Evolutionary conservation across 2,329 filamentous ascomycete genomes (phyloP), one percentile per base, ranked within the genome.

Genomic region (Fusarium liriodendri): DNA sequence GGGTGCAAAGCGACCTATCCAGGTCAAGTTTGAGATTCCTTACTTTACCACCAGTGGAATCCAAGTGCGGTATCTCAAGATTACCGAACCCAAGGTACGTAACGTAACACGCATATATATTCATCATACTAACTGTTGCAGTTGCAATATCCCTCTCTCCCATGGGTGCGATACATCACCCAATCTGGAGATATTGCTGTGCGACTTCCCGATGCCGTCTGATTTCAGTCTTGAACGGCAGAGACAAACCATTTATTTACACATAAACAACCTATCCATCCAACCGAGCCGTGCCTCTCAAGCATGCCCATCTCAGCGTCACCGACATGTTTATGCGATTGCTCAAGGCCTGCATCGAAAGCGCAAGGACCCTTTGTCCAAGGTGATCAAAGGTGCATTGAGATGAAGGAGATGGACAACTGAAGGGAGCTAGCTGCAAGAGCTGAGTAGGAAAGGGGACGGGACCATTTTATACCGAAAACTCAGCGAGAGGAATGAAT

Each of bases 41-140:
- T 99, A 99, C 85, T 99, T 99, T 83, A 99, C 97, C n/a, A 99
- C 97, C 4, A 97, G 94, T 85, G 97, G 97, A 74, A 99, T 99
- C 77, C 97, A 99, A 84, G 97, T 99, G 79, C 91, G 97, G 80
- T 99, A 99, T 83, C 85, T 99, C 83, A 99, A 99, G 89, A 99
- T 99, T 80, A 98, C 97, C 74, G 97, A 99, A 85, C 97, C 97
- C 55, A 99, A 99, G 94, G 96, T 98, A 87, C 79, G 90, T 83
- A 22, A 16, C 18, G n/a, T 83, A 22, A 18, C 16, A 22, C 35
- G 32, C 32, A 27, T 22, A 13, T 1, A 38, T 50, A 33, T 66
- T 10, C 63, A 38, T 7, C 10, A 29, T 62, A 54, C 69, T 77
- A 59, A 74, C 55, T 59, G 10, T 18, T 6, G 2, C 10, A 98